Evolutionary conservation across 1,284 basidiomycete genomes (phyloP), one percentile per base, ranked within the genome.

Genomic region (Anthracocystis walkeri): DNA sequence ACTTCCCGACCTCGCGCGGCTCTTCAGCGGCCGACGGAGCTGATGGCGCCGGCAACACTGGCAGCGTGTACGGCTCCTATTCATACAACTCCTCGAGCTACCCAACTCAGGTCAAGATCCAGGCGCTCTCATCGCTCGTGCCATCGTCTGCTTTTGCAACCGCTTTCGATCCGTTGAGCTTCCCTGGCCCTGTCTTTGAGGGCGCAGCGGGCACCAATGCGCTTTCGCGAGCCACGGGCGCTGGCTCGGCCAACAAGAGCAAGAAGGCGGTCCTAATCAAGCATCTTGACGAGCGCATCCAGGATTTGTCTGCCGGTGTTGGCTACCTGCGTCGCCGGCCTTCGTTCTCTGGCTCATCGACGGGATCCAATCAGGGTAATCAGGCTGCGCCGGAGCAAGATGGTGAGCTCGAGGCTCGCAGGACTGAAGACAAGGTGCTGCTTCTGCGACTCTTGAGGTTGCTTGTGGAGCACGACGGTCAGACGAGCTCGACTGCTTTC

Each of bases 151-250:
- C 78, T 0, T 84, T 69, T 42, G 79, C 77, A 16, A 63, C 65
- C n/a, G 74, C 79, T 6, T 80, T 84, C 54, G 82, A 84, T 48
- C 77, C 79, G 20, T 40, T 65, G 44, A 68, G 60, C 29, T 84
- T 82, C 73, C 81, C 81, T 23, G 82, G 82, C 10, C 83, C 83
- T 4, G 65, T 75, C 29, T 73, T 84, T 21, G 83, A 84, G 21
- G 74, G 71, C n/a, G 65, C 67, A 6, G 42, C 51, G 12, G 66
- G 71, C 8, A 66, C 65, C 35, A 76, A 65, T 20, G 78, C 80
- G 14, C 75, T 80, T 14, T 74, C 78, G 27, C 52, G 80, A 31
- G 79, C 75, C 8, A 79, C 75, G 0, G 78, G 76, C 27, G 71
- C 57, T 18, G 58, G 55, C 2, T 55, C 69, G 11, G 56, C 72